phyloP scores from a whole-genome alignment of 73 alveolate genomes.

The Stentor coeruleus region DNA sequence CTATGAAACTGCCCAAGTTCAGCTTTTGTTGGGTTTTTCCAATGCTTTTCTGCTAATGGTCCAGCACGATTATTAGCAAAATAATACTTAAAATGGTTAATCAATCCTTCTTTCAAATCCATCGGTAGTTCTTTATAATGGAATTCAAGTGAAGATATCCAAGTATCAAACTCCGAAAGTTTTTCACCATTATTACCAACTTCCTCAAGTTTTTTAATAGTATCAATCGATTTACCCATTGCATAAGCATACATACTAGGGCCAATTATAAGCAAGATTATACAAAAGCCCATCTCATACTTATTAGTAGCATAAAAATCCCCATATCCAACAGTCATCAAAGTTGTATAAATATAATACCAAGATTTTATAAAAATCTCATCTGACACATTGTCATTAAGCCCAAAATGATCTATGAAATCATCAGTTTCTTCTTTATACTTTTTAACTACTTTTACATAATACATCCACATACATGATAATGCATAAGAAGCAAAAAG shows the following conservation, averaged over 20 bases:
- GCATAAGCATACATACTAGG: slow-evolving; percentile 2
- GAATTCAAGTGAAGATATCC: neutral
- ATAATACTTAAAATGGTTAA: neutral
- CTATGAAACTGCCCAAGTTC: neutral
- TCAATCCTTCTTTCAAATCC: too few species aligned
- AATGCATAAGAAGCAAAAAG: neutral
- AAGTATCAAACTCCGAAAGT: neutral
- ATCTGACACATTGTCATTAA: neutral
- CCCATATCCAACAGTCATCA: slow-evolving; percentile 11
- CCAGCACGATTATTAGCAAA: neutral
- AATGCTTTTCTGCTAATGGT: neutral
- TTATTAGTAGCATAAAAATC: neutral
- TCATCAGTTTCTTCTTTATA: neutral
- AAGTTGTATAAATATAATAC: neutral
- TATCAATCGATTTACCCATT: neutral
- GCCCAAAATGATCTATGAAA: neutral
- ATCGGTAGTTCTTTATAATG: neutral
- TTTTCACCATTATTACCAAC: neutral
- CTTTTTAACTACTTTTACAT: neutral
- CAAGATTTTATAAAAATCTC: neutral
- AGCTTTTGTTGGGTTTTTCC: neutral
- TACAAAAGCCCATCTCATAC: neutral
- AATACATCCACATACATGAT: neutral
- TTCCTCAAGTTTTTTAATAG: neutral
- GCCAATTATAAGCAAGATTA: neutral